These are phyloP conservation scores for Russula ochroleuca DNA, from an alignment of 768 basidiomycete species.

Conservation along the genomic window DNA sequence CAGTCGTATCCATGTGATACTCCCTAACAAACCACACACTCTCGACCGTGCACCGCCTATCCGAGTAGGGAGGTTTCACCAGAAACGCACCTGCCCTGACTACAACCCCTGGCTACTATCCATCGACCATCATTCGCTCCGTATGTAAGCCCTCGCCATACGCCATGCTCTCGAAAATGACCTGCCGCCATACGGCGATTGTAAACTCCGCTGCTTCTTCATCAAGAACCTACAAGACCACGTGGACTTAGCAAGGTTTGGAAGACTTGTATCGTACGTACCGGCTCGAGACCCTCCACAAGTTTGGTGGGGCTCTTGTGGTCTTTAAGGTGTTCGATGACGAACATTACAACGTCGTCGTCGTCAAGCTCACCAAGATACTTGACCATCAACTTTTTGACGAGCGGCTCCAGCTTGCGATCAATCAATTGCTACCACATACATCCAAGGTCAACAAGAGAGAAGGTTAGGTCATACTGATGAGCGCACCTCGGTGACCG, in stretches of 20 bases:
- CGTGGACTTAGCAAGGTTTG: background rate
- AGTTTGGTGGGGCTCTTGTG: slow-evolving; percentile 82
- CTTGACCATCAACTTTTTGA: slow-evolving; percentile 77
- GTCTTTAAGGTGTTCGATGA: slow-evolving; percentile 87
- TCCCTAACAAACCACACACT: slow-evolving; percentile 16
- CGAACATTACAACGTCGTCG: slow-evolving; percentile 91
- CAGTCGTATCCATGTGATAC: slow-evolving; percentile 8
- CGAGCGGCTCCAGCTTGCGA: slow-evolving; percentile 79
- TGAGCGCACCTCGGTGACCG: slow-evolving; percentile 70
- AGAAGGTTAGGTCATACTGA: background rate
- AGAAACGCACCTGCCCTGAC: slow-evolving; percentile 29
- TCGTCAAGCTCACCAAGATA: slow-evolving; percentile 91
- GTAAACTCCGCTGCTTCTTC: slow-evolving; percentile 83
- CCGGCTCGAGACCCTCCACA: slow-evolving; percentile 86
- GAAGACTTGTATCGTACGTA: slow-evolving; percentile 41
- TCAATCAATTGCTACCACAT: slow-evolving; percentile 64
- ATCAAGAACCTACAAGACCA: slow-evolving; percentile 66
- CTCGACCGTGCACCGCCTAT: slow-evolving; percentile 8
- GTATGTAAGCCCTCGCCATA: slow-evolving; percentile 87
- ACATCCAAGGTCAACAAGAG: slow-evolving; percentile 25
- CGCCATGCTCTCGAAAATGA: slow-evolving; percentile 94
- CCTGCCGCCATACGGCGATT: slow-evolving; percentile 82
- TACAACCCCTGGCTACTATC: slow-evolving; percentile 25
- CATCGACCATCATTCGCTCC: slow-evolving; percentile 79
- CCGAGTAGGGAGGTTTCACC: slow-evolving; percentile 17